Conservation (phyloP, 805 yeast genomes). For the Yarrowia sp. region DNA sequence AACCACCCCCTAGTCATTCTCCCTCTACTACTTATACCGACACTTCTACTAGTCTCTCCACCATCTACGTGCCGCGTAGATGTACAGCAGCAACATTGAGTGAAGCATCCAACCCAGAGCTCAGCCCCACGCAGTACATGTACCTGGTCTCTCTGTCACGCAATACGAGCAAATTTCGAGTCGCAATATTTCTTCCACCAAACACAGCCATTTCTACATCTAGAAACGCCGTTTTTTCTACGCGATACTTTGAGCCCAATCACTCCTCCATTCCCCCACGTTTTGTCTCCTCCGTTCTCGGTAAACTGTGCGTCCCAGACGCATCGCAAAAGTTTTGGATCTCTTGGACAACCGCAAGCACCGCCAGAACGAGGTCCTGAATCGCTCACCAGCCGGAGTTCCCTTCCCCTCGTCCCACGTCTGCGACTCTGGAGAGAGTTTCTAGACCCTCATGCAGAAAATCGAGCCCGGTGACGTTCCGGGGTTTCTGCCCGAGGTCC, state of each 20-base stretch:
- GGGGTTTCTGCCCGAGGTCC: not conserved
- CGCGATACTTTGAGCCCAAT: no score
- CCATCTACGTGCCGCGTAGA: not conserved
- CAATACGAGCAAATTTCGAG: not conserved
- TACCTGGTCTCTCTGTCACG: not conserved
- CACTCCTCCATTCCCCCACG: not conserved
- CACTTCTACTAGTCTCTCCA: no score
- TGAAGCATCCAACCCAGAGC: not conserved
- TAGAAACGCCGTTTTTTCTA: no score
- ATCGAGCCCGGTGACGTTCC: slow-evolving; percentile 21
- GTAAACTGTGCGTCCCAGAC: not conserved
- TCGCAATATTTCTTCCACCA: no score
- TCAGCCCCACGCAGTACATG: not conserved
- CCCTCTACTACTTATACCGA: no score
- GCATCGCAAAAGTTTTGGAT: slow-evolving; percentile 5
- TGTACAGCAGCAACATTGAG: not conserved
- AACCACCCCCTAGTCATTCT: no score
- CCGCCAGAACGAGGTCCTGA: not conserved
- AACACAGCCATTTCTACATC: no score
- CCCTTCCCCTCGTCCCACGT: not conserved
- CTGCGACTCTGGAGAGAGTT: not conserved
- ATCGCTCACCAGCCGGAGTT: not conserved
- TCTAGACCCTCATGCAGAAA: not conserved
- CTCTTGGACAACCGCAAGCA: not conserved
- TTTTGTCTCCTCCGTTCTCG: not conserved